These are phyloP conservation scores for Aspergillus haitiensis DNA, from an alignment of 495 filamentous ascomycete genomes.

Conservation along the genomic window DNA sequence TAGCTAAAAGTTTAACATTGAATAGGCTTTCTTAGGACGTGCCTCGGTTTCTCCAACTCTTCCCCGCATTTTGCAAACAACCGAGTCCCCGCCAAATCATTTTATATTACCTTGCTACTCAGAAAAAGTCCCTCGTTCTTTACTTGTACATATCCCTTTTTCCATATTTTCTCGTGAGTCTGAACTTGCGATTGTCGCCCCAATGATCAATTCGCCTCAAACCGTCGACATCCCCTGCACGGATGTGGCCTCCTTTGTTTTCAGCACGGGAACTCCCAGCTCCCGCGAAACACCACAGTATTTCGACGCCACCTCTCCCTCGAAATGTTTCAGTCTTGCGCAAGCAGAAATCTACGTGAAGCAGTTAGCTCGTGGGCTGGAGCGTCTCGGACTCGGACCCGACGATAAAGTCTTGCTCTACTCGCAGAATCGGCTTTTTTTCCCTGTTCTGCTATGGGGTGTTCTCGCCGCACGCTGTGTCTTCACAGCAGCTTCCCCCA, in stretches of 20 bases:
- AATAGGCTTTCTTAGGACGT: no score
- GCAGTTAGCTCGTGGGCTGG: constrained; percentile 5
- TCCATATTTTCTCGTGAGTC: no score
- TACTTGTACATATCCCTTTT: no score
- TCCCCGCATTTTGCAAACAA: no score
- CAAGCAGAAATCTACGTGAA: constrained; percentile 11
- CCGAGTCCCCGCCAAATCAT: no score
- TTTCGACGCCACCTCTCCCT: constrained; percentile 10
- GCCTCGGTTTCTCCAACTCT: no score
- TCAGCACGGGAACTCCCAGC: constrained; percentile 1
- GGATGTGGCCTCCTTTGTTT: constrained; percentile 11
- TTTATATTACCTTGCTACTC: no score
- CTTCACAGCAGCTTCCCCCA: constrained; percentile 9
- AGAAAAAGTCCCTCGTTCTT: no score
- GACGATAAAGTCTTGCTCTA: constrained; percentile 16
- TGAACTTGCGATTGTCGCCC: no score
- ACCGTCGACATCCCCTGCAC: constrained; percentile 7
- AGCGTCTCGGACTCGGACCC: constrained; percentile 4
- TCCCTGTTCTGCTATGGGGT: constrained; percentile 15
- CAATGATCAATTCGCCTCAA: constrained; percentile 11
- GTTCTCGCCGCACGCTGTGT: constrained; percentile 10
- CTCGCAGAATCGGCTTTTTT: constrained; percentile 7
- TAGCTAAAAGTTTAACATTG: no score
- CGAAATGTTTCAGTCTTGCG: constrained; percentile 13
- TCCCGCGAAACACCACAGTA: constrained; percentile 10